Percentiles rank a stretch among this genome's conserved stretches.
Conservation (phyloP, 202 grass and related monocot species). For the Setaria italica region DNA sequence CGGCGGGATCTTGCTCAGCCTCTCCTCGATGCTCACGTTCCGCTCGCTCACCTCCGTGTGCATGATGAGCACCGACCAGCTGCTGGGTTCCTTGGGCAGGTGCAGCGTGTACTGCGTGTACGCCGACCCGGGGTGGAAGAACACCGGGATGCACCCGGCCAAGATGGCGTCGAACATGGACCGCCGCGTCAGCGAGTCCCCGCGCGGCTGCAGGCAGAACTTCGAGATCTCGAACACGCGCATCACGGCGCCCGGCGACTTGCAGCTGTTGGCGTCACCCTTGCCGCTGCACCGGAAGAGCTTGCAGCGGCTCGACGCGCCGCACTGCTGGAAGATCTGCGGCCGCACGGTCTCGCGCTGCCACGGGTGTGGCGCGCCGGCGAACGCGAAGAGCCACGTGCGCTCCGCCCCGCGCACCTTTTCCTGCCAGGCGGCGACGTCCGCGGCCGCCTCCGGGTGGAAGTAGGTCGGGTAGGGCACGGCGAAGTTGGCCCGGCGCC, state of each 20-base stretch:
- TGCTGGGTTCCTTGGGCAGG: slow-evolving; percentile 49
- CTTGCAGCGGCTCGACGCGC: slow-evolving; percentile 43
- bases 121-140: slow-evolving; percentile 63
- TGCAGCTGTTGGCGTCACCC: not conserved
- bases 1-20: slow-evolving; percentile 40
- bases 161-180: slow-evolving; percentile 74
- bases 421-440: slow-evolving; percentile 54
- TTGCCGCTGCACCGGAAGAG: slow-evolving; percentile 34
- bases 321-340: slow-evolving; percentile 62
- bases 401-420: slow-evolving; percentile 44
- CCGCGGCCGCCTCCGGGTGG: slow-evolving; percentile 50
- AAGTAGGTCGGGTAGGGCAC: slow-evolving; percentile 71
- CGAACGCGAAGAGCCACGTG: slow-evolving; percentile 64
- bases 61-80: slow-evolving; percentile 63
- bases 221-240: slow-evolving; percentile 51
- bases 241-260: slow-evolving; percentile 52
- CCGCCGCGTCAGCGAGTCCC: slow-evolving; percentile 59
- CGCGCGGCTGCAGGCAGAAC: slow-evolving; percentile 72
- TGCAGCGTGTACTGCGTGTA: slow-evolving; percentile 67
- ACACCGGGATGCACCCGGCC: slow-evolving; percentile 76
- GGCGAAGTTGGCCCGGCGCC: slow-evolving; percentile 40
- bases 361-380: slow-evolving; percentile 40
- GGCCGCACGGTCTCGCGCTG: slow-evolving; percentile 30
- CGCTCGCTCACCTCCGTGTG: slow-evolving; percentile 41
- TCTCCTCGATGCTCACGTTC: slow-evolving; percentile 59